Evolutionary conservation across 2,329 filamentous ascomycete species (phyloP).

Genomic region (Xylaria digitata): DNA sequence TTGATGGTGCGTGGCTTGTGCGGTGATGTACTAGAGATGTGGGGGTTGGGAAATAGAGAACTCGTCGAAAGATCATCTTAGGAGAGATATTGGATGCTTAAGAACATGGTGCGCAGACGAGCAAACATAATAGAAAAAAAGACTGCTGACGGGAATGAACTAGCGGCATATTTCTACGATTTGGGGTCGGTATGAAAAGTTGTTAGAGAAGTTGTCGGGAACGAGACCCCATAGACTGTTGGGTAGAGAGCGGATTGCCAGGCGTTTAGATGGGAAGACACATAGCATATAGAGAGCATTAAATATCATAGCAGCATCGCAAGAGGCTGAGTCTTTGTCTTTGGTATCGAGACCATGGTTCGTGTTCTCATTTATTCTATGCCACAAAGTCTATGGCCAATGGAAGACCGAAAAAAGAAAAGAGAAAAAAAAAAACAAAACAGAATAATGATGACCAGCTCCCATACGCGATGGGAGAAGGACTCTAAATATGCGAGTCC

Average conservation of each 20-base stretch:
- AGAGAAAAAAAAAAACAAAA: slow-evolving; percentile 19
- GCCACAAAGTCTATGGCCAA: slow-evolving; percentile 36
- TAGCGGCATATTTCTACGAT: slow-evolving; percentile 15
- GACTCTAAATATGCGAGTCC: slow-evolving; percentile 45
- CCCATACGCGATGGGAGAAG: slow-evolving; percentile 43
- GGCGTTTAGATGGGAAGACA: slow-evolving; percentile 33
- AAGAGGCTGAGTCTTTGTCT: slow-evolving; percentile 13
- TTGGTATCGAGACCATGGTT: slow-evolving; percentile 33
- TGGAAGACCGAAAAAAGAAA: slow-evolving; percentile 33
- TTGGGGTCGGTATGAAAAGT: slow-evolving; percentile 1
- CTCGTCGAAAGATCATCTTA: too few relatives aligned
- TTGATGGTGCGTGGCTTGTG: slow-evolving; percentile 51
- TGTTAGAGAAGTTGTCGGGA: slow-evolving; percentile 4
- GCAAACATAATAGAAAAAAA: not conserved
- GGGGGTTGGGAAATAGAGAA: not conserved
- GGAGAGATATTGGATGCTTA: not conserved
- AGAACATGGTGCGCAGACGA: not conserved
- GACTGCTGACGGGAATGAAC: not conserved
- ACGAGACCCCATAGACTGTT: slow-evolving; percentile 30
- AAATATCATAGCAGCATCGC: slow-evolving; percentile 20
- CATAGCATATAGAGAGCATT: slow-evolving; percentile 29
- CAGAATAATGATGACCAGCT: slow-evolving; percentile 45
- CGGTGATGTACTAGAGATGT: slow-evolving; percentile 25
- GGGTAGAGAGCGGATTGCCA: slow-evolving; percentile 14
- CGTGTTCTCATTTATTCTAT: slow-evolving; percentile 44